These are phyloP conservation scores for Suillus plorans DNA, from an alignment of 768 basidiomycete species.

Conservation along the genomic window DNA sequence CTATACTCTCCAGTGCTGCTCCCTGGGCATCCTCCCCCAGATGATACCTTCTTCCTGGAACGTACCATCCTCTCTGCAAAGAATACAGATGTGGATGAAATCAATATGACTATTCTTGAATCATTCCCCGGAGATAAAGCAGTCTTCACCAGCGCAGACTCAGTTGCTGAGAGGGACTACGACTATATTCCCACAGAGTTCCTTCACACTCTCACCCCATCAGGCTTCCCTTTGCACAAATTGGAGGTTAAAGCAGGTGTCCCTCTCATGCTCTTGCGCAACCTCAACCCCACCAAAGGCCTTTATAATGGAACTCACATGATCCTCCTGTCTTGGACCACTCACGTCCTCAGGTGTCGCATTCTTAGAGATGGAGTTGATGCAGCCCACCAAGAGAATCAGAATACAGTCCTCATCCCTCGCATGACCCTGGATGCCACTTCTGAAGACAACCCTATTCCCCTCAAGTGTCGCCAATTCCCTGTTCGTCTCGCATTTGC, in stretches of 20 bases:
- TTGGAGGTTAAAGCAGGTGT: conserved; percentile 32
- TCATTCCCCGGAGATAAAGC: conserved; percentile 22
- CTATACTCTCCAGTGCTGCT: conserved; percentile 26
- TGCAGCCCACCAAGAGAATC: conserved; percentile 12
- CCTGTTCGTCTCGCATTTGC: conserved; percentile 20
- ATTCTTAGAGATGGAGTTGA: conserved; percentile 25
- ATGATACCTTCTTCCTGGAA: conserved; percentile 29
- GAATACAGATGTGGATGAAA: conserved; percentile 31
- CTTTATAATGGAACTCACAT: conserved; percentile 40
- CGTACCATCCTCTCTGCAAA: conserved; percentile 30
- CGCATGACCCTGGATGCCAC: conserved; percentile 24
- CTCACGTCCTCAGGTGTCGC: conserved; percentile 22
- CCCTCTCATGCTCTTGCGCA: conserved; percentile 45
- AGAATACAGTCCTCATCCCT: conserved; percentile 29
- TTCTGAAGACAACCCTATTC: conserved; percentile 19
- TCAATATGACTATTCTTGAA: conserved; percentile 31
- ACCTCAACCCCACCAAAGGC: conserved; percentile 36
- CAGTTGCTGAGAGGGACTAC: conserved; percentile 23
- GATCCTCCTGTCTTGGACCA: conserved; percentile 16
- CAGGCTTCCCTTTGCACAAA: conserved; percentile 40
- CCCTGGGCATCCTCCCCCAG: conserved; percentile 10
- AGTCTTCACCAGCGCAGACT: conserved; percentile 29
- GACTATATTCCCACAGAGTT: conserved; percentile 36
- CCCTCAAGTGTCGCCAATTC: conserved; percentile 25
- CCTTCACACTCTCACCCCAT: conserved; percentile 35